Evolutionary conservation across 257 asterid species (phyloP).

Genomic region (Parsonsia alboflavescens): DNA sequence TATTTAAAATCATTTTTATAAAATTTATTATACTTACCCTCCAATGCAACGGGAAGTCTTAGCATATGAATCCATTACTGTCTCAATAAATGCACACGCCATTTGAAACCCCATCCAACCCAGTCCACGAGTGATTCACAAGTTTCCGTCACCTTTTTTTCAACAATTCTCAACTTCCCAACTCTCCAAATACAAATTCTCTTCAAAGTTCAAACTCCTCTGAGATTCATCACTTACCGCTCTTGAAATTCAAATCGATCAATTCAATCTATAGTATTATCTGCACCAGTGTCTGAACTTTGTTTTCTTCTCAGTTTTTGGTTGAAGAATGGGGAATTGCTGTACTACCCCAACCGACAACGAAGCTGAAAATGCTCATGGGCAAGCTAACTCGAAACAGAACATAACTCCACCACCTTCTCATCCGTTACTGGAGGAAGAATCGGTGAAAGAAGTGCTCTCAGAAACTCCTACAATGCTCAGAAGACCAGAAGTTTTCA

Average conservation of each 20-base stretch:
- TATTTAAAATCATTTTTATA: no score
- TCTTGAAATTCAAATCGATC: background rate
- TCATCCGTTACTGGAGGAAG: conserved; percentile 45
- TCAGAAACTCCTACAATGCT: conserved; percentile 50
- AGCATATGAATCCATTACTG: no score
- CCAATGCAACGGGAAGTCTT: no score
- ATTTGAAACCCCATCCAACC: background rate
- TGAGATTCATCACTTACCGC: background rate
- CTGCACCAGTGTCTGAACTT: background rate
- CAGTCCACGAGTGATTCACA: background rate
- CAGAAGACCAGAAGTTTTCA: conserved; percentile 13
- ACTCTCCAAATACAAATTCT: background rate
- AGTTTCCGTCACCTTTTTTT: no score
- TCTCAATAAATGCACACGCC: background rate
- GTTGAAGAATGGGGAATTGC: conserved; percentile 54
- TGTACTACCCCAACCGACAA: conserved; percentile 25
- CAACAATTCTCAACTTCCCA: conserved; percentile 6
- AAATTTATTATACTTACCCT: no score
- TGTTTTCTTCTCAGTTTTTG: background rate
- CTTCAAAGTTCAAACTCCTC: background rate
- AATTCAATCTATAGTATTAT: background rate
- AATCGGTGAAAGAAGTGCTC: conserved; percentile 68
- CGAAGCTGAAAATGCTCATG: conserved; percentile 8
- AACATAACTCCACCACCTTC: conserved; percentile 39
- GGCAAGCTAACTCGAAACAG: conserved; percentile 10